Conservation (phyloP, 139 green algal species). For the Chlamydomonas sp. region DNA sequence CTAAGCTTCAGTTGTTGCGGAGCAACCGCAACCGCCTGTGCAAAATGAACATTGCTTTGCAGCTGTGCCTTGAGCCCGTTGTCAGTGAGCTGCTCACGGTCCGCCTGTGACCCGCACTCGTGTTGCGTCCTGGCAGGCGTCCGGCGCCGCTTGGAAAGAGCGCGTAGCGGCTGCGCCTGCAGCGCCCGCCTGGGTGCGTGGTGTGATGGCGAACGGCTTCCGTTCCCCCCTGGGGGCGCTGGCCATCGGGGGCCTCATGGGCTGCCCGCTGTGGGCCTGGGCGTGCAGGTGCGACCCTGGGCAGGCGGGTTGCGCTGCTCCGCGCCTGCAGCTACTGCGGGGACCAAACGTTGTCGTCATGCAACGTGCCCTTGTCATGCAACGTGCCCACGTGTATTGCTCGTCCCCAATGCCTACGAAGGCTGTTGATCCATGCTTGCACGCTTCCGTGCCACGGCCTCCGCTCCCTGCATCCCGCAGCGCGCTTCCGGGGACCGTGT, state of each 20-base stretch:
- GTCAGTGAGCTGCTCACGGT: not conserved
- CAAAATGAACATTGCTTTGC: too few species aligned
- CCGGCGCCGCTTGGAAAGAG: constrained; percentile 13
- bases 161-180: too few species aligned
- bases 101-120: not conserved
- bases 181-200: constrained; percentile 21
- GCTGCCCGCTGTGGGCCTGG: constrained; percentile 66
- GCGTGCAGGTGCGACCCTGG: constrained; percentile 8
- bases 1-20: too few species aligned
- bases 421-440: not conserved
- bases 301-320: not conserved
- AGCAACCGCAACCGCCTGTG: too few species aligned
- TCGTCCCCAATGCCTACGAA: not conserved
- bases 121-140: not conserved
- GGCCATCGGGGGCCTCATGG: constrained; percentile 59
- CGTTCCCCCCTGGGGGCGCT: constrained; percentile 47
- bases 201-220: constrained; percentile 54
- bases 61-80: too few species aligned
- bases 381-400: not conserved
- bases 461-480: not conserved
- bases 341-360: not conserved
- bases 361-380: not conserved
- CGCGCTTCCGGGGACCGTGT: not conserved
- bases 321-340: not conserved
- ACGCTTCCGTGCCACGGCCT: not conserved